Evolutionary conservation across 495 filamentous ascomycete genomes (phyloP), one percentile per base, ranked within the genome.

Genomic region (Endocarpon pusillum): DNA sequence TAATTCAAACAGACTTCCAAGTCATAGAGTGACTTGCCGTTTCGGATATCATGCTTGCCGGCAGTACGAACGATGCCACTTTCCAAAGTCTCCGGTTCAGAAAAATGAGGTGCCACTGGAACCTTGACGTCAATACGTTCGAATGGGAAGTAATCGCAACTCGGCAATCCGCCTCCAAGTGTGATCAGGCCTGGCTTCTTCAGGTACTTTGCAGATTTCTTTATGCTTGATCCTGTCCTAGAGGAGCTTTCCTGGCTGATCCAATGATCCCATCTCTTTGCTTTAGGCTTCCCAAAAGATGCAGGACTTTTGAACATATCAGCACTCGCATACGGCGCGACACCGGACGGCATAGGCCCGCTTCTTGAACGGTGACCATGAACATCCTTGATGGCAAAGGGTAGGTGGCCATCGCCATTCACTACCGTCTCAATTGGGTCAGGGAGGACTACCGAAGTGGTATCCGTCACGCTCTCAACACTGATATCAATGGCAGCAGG

Each of bases 141-240:
- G 43, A 87, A 71, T 25, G 89, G 91, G 50, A 97, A 96, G 62
- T 89, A 81, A 51, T 84, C 75, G 34, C 78, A 66, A 19, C 80
- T 84, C 7, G 89, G 89, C 21, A 97, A 64, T 2, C 89, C 89
- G 40, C 91, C 91, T 36, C 89, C 89, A 9, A 97, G 73, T 3
- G 81, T 89, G 51, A 97, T 87, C 33, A 79, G 41, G 3, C 78
- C 77, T 18, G 79, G 78, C 24, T 58, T 75, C 40, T 75, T 75
- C 29, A 97, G 61, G 45, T 64, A 75, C 41, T 66, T 62, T 15
- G 87, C 85, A 21, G 84, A 83, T 33, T 56, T 61, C 52, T 96
- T 97, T 43, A 96, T 58, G 9, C 63, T 65, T 17, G 78, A 82
- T 4, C 66, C 61, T 43, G 70, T 37, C 60, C 58, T 59, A 39